Base-by-base conservation (phyloP, 78 protist species). In the Polysphondylium violaceum region DNA sequence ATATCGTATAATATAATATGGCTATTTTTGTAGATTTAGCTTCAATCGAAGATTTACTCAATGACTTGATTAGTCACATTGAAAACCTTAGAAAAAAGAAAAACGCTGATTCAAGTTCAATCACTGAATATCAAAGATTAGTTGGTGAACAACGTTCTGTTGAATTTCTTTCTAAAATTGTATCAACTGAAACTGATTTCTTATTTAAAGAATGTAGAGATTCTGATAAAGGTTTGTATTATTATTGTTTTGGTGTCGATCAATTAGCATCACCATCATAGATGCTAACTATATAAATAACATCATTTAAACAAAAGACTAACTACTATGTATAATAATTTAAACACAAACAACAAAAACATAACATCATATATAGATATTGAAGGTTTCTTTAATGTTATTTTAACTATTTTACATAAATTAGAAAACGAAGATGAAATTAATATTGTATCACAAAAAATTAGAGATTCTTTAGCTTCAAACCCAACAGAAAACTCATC, bases 131-230 rank as follows among this genome's bases (percentile, higher is more conserved):
- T 55, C 89, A 81, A 81, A 65, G 75, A 55, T 56, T 81, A 65
- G 38, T 81, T 60, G 89, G 77, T 41, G 89, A 81, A 69, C 89
- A 81, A 81, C 76, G 76, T 68, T 35, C 89, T 33, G 74, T 65
- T 14, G 89, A 81, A 27, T 81, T 81, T 58, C 23, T 81, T 4
- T 81, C 89, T 53, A 81, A 69, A 44, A 36, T 81, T 47, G 60
- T 81, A 33, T 53, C 73, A 14, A 67, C 58, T 31, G 89, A 81
- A 55, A 67, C 89, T 29, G 89, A 81, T 12, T 81, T 81, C 55
- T 36, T 81, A 11, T 68, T 81, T n/a, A 81, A 81, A 35, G 89
- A 81, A 44, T 68, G 56, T 21, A 81, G 68, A 50, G 89, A 81
- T 25, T 53, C 89, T 2, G 89, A 81, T 69, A 81, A 68, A 68